Evolutionary conservation across 2,329 filamentous ascomycete species (phyloP), one percentile per base, ranked within the genome.

Genomic region (Pseudogymnoascus sp.): DNA sequence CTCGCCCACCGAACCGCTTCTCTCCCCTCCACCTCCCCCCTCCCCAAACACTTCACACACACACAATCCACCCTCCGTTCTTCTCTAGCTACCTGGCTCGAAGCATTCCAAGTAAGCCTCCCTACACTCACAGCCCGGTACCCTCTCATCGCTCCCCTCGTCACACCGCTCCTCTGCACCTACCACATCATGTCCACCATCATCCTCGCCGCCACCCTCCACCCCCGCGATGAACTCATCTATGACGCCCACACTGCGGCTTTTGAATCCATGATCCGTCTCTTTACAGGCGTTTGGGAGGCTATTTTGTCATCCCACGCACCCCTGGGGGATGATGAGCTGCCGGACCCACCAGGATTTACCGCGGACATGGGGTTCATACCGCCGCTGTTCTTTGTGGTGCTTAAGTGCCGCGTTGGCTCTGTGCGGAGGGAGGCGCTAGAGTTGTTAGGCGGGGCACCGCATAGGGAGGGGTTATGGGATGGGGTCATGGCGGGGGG

Each of bases 321-420:
- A 6, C n/a, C 43, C n/a, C n/a, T 37, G 6, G 45, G 33, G 1
- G 31, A 61, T 7, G 31, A 61, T 7, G 33, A 37, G 8, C 23
- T 16, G 3, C 43, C 64, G 10, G 69, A 72, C 37, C 73, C 74
- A 67, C 68, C 72, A n/a, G 64, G 67, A 7, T 73, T 74, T 1
- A 72, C 76, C 12, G 66, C 72, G 4, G 78, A 81, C 62, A 70
- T 78, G 8, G 78, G 79, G 7, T 78, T 77, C 69, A 72, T 80
- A 8, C 71, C 77, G 6, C 74, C 77, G 0, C 71, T 81, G 2
- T 81, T 80, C 63, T 81, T 74, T 63, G 67, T 74, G 2, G 79
- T 77, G 0, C 62, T 78, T 3, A 81, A 81, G 64, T 83, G 80
- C 43, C 77, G 80, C 0, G 68, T 75, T 2, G 74, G 73, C 41